Percentiles rank a stretch among this genome's conserved stretches.
Conservation (phyloP, 352 stramenopile genomes). For the Phytopythium boreale region DNA sequence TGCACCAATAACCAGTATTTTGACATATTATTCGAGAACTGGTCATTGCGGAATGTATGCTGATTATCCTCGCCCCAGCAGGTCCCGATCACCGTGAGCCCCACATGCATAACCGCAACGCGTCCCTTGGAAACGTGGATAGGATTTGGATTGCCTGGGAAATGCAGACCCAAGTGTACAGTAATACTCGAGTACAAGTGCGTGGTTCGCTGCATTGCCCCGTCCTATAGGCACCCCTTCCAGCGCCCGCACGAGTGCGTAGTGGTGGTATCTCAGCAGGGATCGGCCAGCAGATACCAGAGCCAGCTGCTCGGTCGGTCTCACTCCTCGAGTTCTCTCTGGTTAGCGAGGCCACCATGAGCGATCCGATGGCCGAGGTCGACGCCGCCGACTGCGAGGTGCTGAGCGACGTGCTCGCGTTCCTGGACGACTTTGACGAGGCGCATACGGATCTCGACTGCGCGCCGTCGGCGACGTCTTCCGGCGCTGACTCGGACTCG, state of each 20-base stretch:
- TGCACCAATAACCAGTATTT: neutral
- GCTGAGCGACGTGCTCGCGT: slow-evolving; percentile 2
- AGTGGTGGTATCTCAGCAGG: too few species aligned
- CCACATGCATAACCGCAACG: too few species aligned
- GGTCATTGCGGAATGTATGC: neutral
- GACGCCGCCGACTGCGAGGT: neutral
- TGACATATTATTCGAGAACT: neutral
- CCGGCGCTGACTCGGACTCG: neutral
- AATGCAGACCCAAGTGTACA: too few species aligned
- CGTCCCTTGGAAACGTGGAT: too few species aligned
- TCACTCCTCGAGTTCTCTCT: neutral
- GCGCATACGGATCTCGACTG: neutral
- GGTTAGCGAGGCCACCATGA: neutral
- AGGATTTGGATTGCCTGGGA: too few species aligned
- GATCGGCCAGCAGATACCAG: too few species aligned
- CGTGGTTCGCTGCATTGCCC: too few species aligned
- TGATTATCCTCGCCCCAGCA: neutral
- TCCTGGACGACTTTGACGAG: slow-evolving; percentile 4
- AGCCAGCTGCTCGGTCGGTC: neutral
- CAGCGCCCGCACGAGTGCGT: too few species aligned
- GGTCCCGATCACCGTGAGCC: too few species aligned
- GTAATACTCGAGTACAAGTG: too few species aligned
- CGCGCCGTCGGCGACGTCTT: neutral
- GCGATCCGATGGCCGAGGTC: neutral
- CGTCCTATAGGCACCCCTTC: too few species aligned